phyloP scores from a whole-genome alignment of 164 flowering plant genomes.

The Tinospora cordifolia region DNA sequence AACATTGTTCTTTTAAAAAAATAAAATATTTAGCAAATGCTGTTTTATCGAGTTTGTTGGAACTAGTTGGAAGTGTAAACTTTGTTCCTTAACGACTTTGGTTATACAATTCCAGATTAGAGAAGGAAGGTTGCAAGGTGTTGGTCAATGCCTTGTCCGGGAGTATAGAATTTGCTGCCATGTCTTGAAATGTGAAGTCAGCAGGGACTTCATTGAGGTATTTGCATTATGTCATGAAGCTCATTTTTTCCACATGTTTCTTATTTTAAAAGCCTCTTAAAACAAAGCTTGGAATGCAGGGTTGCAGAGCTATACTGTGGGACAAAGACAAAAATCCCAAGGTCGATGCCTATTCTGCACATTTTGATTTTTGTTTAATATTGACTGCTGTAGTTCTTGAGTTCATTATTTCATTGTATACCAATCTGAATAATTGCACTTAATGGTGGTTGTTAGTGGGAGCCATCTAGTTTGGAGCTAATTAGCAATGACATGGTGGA shows the following conservation, averaged over 20 bases:
- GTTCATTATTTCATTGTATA: not conserved
- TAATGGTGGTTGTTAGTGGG: conserved; percentile 48
- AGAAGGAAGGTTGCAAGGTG: conserved; percentile 78
- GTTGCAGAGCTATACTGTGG: conserved; percentile 57
- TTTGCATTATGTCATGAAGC: not conserved
- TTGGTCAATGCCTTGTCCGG: conserved; percentile 75
- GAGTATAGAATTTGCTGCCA: conserved; percentile 82
- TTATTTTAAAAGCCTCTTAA: not conserved
- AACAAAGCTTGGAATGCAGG: conserved; percentile 30
- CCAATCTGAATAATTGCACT: not conserved
- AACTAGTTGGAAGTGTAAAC: not conserved
- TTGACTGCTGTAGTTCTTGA: not conserved
- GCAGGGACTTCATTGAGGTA: conserved; percentile 43
- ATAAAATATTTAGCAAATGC: not conserved
- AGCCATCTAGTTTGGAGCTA: conserved; percentile 67
- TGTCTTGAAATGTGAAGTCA: conserved; percentile 55
- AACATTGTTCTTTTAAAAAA: not conserved
- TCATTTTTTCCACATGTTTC: not conserved
- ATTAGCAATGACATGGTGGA: conserved; percentile 60
- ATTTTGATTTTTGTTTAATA: not conserved
- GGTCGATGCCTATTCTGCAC: conserved; percentile 14
- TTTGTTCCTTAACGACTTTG: not conserved
- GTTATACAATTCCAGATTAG: conserved; percentile 52
- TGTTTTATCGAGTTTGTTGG: not conserved
- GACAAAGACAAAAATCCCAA: conserved; percentile 56